Evolutionary conservation across 2,329 filamentous ascomycete genomes (phyloP).

Genomic region (Cryphonectria carpinicola): DNA sequence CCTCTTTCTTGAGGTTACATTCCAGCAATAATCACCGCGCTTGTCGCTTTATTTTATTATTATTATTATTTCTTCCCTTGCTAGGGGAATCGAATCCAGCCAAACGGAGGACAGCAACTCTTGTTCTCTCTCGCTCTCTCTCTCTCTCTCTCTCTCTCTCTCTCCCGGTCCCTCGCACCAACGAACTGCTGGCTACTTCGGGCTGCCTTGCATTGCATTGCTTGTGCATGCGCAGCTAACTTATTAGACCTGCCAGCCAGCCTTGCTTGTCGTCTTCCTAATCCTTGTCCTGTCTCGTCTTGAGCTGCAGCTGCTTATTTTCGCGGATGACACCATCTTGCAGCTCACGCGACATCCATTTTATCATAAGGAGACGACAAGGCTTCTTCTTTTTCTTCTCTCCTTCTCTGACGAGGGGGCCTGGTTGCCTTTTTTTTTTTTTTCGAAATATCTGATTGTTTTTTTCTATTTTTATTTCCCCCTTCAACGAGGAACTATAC

Average conservation of each 20-base stretch:
- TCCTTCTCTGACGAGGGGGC: neutral
- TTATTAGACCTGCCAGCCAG: neutral
- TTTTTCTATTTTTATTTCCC: too few relatives aligned
- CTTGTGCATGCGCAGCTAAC: slow-evolving; percentile 14
- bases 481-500: too few relatives aligned
- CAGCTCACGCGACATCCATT: neutral
- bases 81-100: neutral
- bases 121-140: neutral
- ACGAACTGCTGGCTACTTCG: neutral
- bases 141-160: neutral
- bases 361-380: neutral
- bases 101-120: neutral
- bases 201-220: slow-evolving; percentile 25
- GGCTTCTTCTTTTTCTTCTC: too few relatives aligned
- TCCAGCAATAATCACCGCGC: neutral
- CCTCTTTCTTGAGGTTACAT: neutral
- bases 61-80: neutral
- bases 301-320: neutral
- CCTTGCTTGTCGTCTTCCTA: neutral
- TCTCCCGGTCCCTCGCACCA: too few relatives aligned
- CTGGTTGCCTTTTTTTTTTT: neutral
- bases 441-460: neutral
- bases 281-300: neutral
- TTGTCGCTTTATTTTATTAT: neutral
- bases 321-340: neutral